phyloP scores from a whole-genome alignment of 2,329 filamentous ascomycete genomes.

The Nigrograna mackinnonii region DNA sequence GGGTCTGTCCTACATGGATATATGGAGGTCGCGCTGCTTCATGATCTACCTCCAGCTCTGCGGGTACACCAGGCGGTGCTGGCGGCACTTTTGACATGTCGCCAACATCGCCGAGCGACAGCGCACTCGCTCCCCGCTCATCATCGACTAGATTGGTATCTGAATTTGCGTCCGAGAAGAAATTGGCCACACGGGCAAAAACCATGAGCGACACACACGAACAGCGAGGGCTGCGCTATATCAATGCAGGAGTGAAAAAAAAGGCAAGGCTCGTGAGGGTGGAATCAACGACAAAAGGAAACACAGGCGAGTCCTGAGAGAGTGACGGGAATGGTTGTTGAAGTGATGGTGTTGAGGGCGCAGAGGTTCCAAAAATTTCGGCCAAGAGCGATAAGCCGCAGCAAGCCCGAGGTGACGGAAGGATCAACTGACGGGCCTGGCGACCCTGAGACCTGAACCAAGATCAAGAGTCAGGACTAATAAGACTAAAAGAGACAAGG shows the following conservation, averaged over 20 bases:
- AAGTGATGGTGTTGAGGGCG: no score
- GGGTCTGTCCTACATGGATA: slow-evolving; percentile 45
- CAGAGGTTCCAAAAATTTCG: slow-evolving; percentile 25
- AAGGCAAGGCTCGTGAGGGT: background rate
- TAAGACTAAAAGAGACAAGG: background rate
- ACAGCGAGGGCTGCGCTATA: slow-evolving; percentile 16
- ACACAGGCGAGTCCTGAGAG: background rate
- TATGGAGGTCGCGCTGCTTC: slow-evolving; percentile 53
- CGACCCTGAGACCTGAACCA: no score
- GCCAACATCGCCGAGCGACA: slow-evolving; percentile 25
- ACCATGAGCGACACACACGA: slow-evolving; percentile 47
- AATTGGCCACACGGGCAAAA: slow-evolving; percentile 53
- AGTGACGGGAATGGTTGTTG: background rate
- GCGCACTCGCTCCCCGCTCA: slow-evolving; percentile 30
- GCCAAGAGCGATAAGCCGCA: slow-evolving; percentile 28
- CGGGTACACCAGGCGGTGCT: slow-evolving; percentile 13
- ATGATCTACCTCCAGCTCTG: slow-evolving; percentile 36
- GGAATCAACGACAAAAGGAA: background rate
- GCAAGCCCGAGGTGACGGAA: slow-evolving; percentile 15
- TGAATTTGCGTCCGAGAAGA: slow-evolving; percentile 43
- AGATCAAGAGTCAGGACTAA: slow-evolving; percentile 1
- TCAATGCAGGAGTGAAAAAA: no score
- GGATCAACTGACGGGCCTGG: no score
- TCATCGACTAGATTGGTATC: slow-evolving; percentile 40
- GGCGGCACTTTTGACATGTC: slow-evolving; percentile 20